Conservation (phyloP, 2,329 filamentous ascomycete genomes). For the Botryotinia convoluta region DNA sequence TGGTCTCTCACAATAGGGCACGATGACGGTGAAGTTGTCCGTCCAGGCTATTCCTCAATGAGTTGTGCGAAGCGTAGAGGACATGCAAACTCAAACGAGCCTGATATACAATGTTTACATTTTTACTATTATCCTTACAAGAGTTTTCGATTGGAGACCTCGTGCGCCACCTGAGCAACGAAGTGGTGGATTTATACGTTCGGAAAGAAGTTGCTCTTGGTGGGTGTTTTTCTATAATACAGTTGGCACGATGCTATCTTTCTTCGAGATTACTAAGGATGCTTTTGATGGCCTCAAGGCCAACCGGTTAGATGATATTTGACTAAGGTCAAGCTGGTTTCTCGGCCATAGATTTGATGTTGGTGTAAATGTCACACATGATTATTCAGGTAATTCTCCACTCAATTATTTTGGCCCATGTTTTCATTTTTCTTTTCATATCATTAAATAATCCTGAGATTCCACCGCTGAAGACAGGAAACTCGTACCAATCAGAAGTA, state of each 20-base stretch:
- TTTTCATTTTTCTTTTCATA: neutral
- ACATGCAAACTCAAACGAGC: neutral
- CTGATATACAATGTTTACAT: neutral
- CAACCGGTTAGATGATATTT: neutral
- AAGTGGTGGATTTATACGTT: neutral
- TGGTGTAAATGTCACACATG: neutral
- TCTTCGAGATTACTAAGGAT: neutral
- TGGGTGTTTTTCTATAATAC: neutral
- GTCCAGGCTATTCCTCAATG: neutral
- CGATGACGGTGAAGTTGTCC: neutral
- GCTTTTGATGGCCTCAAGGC: neutral
- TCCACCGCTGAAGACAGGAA: neutral
- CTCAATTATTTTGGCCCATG: neutral
- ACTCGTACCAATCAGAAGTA: neutral
- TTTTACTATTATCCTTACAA: neutral
- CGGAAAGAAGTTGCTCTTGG: neutral
- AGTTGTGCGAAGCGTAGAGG: neutral
- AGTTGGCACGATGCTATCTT: neutral
- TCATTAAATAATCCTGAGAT: neutral
- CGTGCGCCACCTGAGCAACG: neutral
- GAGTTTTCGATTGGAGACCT: neutral
- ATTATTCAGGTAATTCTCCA: neutral
- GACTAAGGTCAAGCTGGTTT: neutral
- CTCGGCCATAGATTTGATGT: neutral
- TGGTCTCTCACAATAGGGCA: neutral